Evolutionary conservation across 768 basidiomycete genomes (phyloP).

Genomic region (Lactarius psammicola): DNA sequence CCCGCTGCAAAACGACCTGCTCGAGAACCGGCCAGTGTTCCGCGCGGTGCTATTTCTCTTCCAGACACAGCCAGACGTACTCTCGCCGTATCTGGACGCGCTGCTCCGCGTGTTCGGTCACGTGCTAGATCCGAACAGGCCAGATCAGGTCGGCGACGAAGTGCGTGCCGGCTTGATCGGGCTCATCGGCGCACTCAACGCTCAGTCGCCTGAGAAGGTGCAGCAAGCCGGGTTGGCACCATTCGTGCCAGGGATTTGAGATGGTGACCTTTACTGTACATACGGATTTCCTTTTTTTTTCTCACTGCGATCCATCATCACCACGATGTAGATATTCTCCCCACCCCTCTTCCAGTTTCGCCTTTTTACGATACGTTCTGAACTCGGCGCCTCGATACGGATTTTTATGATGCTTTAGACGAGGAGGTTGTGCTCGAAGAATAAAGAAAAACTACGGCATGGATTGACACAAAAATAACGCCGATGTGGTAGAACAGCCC

Average conservation of each 20-base stretch:
- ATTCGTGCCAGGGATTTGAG: conserved; percentile 49
- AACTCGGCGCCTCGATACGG: background rate
- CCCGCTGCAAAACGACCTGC: conserved; percentile 82
- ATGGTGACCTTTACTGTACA: conserved; percentile 3
- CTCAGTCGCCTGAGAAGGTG: conserved; percentile 73
- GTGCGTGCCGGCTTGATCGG: conserved; percentile 72
- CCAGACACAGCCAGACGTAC: conserved; percentile 64
- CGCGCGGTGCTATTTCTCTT: conserved; percentile 86
- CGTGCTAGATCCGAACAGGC: conserved; percentile 72
- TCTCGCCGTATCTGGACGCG: conserved; percentile 74
- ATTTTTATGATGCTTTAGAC: conserved; percentile 16
- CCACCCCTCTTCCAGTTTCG: background rate
- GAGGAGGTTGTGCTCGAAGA: conserved; percentile 3
- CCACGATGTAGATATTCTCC: conserved; percentile 1
- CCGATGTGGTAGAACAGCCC: background rate
- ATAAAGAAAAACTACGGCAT: background rate
- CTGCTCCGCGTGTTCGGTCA: conserved; percentile 76
- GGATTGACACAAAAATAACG: background rate
- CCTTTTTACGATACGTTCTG: conserved; percentile 15
- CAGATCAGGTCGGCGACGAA: conserved; percentile 80
- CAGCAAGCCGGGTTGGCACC: conserved; percentile 70
- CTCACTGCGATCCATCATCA: background rate
- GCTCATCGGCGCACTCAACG: conserved; percentile 69
- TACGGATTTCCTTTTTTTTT: conserved; percentile 6
- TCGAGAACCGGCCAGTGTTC: conserved; percentile 91